phyloP scores from a whole-genome alignment of 2,329 filamentous ascomycete genomes.

The Ophiostoma sp. region DNA sequence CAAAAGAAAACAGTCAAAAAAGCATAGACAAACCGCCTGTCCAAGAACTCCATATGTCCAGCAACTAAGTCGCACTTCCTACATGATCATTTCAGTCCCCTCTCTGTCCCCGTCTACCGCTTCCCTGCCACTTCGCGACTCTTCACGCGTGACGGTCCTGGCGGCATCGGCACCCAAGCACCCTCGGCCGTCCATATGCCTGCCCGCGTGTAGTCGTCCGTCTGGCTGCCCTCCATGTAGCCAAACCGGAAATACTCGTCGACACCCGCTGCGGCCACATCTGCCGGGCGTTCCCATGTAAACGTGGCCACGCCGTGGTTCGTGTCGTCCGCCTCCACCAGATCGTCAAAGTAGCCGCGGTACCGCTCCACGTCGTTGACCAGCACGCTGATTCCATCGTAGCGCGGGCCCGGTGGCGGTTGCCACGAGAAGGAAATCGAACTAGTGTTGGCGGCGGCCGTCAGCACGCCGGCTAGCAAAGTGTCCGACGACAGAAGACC shows the following conservation, averaged over 20 bases:
- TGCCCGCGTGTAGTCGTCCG: constrained; percentile 73
- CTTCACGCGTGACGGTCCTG: constrained; percentile 57
- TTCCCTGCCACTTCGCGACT: constrained; percentile 30
- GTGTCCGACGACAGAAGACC: background rate
- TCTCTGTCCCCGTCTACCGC: background rate
- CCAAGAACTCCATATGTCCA: background rate
- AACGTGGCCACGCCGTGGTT: constrained; percentile 14
- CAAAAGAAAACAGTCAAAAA: background rate
- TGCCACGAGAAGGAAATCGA: constrained; percentile 65
- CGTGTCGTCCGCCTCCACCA: constrained; percentile 36
- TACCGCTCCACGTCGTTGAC: constrained; percentile 86
- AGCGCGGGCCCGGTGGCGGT: constrained; percentile 50
- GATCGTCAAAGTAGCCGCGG: constrained; percentile 62
- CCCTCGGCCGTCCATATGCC: constrained; percentile 67
- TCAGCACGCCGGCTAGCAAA: background rate
- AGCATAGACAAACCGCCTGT: background rate
- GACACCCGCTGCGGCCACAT: constrained; percentile 39
- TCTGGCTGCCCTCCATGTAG: constrained; percentile 65
- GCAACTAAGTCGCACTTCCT: background rate
- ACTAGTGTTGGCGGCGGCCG: constrained; percentile 48
- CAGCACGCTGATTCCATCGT: constrained; percentile 75
- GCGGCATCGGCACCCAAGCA: constrained; percentile 65
- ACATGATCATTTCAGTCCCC: background rate
- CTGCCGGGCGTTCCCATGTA: constrained; percentile 25
- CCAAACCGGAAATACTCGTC: constrained; percentile 79